Evolutionary conservation across 1,284 basidiomycete genomes (phyloP).

Genomic region (Erythrobasidium hasegawianum): DNA sequence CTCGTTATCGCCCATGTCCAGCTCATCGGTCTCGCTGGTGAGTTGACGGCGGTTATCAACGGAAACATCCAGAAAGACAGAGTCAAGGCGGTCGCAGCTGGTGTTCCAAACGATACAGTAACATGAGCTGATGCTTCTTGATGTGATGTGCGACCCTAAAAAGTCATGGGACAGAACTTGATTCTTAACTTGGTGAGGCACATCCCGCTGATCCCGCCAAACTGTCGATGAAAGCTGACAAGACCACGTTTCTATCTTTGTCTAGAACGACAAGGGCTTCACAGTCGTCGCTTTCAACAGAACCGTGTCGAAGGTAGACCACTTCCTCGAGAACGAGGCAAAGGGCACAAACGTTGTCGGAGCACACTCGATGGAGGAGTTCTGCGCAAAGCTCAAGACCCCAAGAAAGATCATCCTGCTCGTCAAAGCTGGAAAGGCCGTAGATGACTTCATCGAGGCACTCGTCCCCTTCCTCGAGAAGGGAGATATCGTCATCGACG

Average conservation of each 20-base stretch:
- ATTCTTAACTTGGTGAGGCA: conserved; percentile 81
- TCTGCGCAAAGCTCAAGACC: conserved; percentile 57
- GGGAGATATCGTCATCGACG: conserved; percentile 95
- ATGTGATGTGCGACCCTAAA: background rate
- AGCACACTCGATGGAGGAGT: conserved; percentile 68
- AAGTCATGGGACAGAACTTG: conserved; percentile 95
- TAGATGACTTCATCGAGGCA: conserved; percentile 59
- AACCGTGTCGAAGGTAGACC: conserved; percentile 91
- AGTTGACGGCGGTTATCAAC: background rate
- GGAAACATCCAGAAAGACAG: too few relatives aligned
- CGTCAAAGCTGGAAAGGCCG: conserved; percentile 66
- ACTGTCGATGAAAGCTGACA: too few relatives aligned
- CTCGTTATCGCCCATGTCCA: conserved; percentile 1
- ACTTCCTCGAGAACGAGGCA: conserved; percentile 93
- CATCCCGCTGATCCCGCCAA: background rate
- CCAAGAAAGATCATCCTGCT: conserved; percentile 84
- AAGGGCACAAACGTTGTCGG: conserved; percentile 64
- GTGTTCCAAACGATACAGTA: background rate
- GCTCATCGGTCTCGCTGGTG: conserved; percentile 35
- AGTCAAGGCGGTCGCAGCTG: background rate
- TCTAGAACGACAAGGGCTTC: conserved; percentile 89
- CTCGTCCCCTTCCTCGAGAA: conserved; percentile 59
- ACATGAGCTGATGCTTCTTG: background rate
- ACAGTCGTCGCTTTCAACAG: conserved; percentile 96
- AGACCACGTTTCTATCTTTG: background rate